These are phyloP conservation scores for Mallotus nudiflorus DNA, from an alignment of 345 rosid genomes.

Conservation along the genomic window DNA sequence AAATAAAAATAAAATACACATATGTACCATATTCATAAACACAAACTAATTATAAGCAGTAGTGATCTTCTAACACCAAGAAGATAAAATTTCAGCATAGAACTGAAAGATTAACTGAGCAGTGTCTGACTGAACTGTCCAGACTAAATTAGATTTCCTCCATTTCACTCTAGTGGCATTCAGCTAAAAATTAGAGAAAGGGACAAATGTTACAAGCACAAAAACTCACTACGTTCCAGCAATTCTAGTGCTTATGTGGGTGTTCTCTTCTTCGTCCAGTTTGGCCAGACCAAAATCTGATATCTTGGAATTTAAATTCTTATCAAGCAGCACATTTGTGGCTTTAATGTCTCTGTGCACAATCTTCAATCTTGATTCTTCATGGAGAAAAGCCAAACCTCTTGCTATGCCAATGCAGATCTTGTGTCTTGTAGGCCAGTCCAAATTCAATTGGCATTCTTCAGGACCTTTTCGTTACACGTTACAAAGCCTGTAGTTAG, in stretches of 20 bases:
- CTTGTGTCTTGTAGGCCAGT: slow-evolving; percentile 18
- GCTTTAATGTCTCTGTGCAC: slow-evolving; percentile 18
- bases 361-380: slow-evolving; percentile 22
- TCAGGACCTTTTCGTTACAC: slow-evolving; percentile 3
- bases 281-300: slow-evolving; percentile 22
- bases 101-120: not conserved
- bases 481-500: not conserved
- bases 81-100: not conserved
- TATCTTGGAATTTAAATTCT: slow-evolving; percentile 8
- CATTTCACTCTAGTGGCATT: not conserved
- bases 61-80: not conserved
- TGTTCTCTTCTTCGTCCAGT: slow-evolving; percentile 19
- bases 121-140: not conserved
- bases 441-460: slow-evolving; percentile 11
- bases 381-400: slow-evolving; percentile 23
- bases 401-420: slow-evolving; percentile 16
- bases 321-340: slow-evolving; percentile 8
- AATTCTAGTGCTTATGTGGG: slow-evolving; percentile 20
- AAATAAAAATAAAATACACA: not conserved
- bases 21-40: too few species aligned
- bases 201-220: not conserved
- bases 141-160: not conserved
- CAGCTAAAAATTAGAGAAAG: not conserved
- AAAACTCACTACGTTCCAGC: slow-evolving; percentile 17
- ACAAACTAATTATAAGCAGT: not conserved